Evolutionary conservation across 106 monocot genomes (phyloP), one percentile per base, ranked within the genome.

Genomic region (Agapanthus africanus): DNA sequence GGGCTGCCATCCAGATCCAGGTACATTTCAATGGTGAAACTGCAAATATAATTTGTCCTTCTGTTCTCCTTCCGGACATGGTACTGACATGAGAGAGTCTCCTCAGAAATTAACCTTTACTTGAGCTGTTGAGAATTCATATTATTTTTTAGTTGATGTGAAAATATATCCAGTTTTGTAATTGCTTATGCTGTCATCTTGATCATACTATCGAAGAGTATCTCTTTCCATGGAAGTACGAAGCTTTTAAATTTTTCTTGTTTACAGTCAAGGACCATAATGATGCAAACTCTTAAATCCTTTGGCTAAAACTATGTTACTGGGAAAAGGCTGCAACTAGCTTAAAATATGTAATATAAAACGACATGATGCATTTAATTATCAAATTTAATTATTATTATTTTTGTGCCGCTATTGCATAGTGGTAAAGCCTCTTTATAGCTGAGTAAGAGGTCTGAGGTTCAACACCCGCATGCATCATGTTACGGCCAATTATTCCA

Each of bases 1-100:
- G 71, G 54, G 90, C 94, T 54, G 94, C 94, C 11, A 73, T 59
- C 34, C 22, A 64, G 22, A 84, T 95, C 60, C 94, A 95, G 90
- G 94, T 95, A 23, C 14, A 25, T 68, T 50, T 34, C 34, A 34
- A 19, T 68, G 50, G 11, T 46, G 50, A 49, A 22, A 25, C 11
- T 65, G 14, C 39, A 65, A 13, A 26, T 33, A 65, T 16, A 31
- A 18, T 34, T 35, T 62, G 6, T 62, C 32, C 59, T 14, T 59
- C 4, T 62, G 59, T 36, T n/a, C 1, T 62, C 11, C 33, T 59
- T 59, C 11, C 16, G 33, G 61, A 62, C 36, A 19, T 62, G 18
- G 36, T 57, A 25, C 11, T 23, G 22, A 57, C 13, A 31, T 31
- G 56, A 57, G 3, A 49, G 0, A 54, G 9, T 54, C 25, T 6